Evolutionary conservation across 768 basidiomycete genomes (phyloP), one percentile per base, ranked within the genome.

Genomic region (Leccinum subtestaceum): DNA sequence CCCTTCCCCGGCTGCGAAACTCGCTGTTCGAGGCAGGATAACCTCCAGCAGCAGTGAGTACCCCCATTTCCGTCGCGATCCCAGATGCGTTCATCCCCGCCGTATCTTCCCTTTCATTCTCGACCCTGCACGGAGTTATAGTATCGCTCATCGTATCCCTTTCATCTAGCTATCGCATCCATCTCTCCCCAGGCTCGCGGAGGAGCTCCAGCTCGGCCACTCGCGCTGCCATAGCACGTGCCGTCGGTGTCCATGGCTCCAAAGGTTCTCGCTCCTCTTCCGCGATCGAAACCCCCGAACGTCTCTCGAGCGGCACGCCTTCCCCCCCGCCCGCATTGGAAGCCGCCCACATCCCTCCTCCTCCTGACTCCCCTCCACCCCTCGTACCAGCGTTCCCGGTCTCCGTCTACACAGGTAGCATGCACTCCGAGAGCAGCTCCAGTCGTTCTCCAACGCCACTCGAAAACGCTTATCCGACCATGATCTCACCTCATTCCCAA

Each of bases 1-100:
- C 93, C 94, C 34, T 95, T 93, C 76, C 93, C 94, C n/a, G 93
- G 93, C 23, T 96, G 93, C 72, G 91, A 94, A 66, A 95, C 93
- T 2, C 81, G 90, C 17, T 95, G 94, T 64, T 93, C 91, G 11
- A 79, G 93, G 34, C 92, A 94, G 72, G 94, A 96, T 66, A 96
- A 96, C 64, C 80, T 96, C 17, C 85, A 73, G 27, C 72, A 73
- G n/a, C 72, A 73, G 72, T 73, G 15, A 59, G 72, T 61, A 11
- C 56, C 36, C 36, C 29, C 11, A 31, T 53, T n/a, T 34, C 13
- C 29, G 8, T 46, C 31, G 19, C 17, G 55, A 53, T 61, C 55
- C 55, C 57, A 46, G 46, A 27, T 54, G 32, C 48, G 10, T 38
- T 46, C 38, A 31, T 32, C 31, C 32, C 52, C 21, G 51, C 55